Evolutionary conservation across 768 basidiomycete species (phyloP), one percentile per base, ranked within the genome.

Genomic region (Lactarius hengduanensis): DNA sequence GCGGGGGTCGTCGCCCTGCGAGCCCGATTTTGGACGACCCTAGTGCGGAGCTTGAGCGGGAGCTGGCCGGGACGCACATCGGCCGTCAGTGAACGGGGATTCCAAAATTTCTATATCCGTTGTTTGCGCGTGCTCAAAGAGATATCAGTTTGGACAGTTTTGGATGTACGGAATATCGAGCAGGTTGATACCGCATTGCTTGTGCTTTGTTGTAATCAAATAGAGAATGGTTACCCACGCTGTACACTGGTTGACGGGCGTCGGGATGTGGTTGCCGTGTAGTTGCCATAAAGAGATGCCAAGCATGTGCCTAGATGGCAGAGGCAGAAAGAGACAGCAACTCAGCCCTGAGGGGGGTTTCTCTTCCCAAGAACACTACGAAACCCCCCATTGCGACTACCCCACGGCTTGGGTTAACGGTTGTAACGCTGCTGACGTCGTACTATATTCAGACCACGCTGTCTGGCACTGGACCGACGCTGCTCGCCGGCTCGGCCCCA

Each of bases 11-110:
- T 61, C 82, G 84, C 59, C 80, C 85, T 3, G 77, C 83, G n/a
- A 88, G 82, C 71, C 91, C 90, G 0, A 80, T 91, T 67, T 84
- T 92, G 80, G 93, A 95, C 70, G 88, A 94, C 72, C 93, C 93
- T 8, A 91, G 89, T 66, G 88, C 87, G 63, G 90, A 90, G 71
- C 84, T 96, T 15, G 94, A 96, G 74, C 85, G 87, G 54, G 93
- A 96, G 75, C 82, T 95, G n/a, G 90, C 89, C 13, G 84, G 85
- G 61, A 86, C 89, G 40, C 89, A 89, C 72, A 72, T 87, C 28
- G 79, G 74, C 22, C 64, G 68, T 47, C 47, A 62, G 56, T 70
- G 45, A 61, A 20, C n/a, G 7, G 18, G 10, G 57, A 16, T 30
- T 13, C 9, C 15, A 56, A 55, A 30, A 47, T 3, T 0, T 47